Percentiles rank a stretch among this genome's conserved stretches.
Conservation (phyloP, 1,284 basidiomycete species). For the Phellopilus nigrolimitatus region DNA sequence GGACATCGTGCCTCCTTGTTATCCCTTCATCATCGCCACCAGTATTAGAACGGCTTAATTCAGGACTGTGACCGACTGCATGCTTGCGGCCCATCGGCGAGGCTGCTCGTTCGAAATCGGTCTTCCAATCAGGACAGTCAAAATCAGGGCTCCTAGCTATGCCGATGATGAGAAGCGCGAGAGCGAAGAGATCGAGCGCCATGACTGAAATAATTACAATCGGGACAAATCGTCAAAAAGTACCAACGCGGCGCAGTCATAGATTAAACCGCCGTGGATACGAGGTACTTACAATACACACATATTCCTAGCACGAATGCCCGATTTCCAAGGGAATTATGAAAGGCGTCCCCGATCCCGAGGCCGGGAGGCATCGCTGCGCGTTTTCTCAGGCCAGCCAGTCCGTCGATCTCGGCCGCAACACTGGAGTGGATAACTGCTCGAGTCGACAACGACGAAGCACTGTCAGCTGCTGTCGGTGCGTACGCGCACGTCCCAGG, state of each 20-base stretch:
- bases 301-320: slow-evolving; percentile 6
- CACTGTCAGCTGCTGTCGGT: too few species aligned
- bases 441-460: too few species aligned
- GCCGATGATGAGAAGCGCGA: neutral
- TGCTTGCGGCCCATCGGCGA: neutral
- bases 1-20: too few species aligned
- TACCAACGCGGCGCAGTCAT: neutral
- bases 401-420: neutral
- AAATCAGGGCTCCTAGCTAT: neutral
- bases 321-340: neutral
- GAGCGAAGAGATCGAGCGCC: neutral
- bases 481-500: neutral
- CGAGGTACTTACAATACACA: slow-evolving; percentile 4
- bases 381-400: neutral
- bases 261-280: neutral
- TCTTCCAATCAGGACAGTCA: neutral
- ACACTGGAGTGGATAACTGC: too few species aligned
- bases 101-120: neutral
- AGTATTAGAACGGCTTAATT: too few species aligned
- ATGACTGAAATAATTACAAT: neutral
- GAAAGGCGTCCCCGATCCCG: neutral
- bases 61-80: too few species aligned
- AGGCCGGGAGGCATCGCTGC: slow-evolving; percentile 1
- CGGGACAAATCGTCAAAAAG: neutral
- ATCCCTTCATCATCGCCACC: too few species aligned